Conservation (phyloP, 495 filamentous ascomycete species). For the Aspergillus leporis region DNA sequence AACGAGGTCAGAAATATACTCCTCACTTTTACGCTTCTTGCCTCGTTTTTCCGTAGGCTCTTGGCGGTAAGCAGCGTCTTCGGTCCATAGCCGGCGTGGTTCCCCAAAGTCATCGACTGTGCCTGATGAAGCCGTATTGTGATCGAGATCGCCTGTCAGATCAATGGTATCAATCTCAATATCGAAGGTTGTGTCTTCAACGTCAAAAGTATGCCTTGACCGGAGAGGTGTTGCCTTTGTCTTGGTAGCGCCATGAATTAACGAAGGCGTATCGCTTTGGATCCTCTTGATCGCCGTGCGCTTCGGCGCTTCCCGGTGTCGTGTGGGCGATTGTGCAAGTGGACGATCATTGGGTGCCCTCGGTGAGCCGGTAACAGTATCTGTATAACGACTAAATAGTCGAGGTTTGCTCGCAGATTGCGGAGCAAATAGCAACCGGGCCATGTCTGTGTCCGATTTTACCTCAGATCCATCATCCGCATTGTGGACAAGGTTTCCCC, state of each 20-base stretch:
- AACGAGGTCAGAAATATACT: conserved; percentile 54
- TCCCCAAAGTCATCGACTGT: conserved; percentile 53
- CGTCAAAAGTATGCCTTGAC: conserved; percentile 22
- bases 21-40: conserved; percentile 75
- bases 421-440: conserved; percentile 52
- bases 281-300: conserved; percentile 28
- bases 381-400: conserved; percentile 40
- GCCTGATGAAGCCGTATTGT: conserved; percentile 37
- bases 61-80: conserved; percentile 51
- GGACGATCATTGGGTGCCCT: conserved; percentile 15
- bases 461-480: conserved; percentile 28
- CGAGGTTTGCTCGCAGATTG: conserved; percentile 53
- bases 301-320: conserved; percentile 25
- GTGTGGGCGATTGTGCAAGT: conserved; percentile 23
- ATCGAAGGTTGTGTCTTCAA: conserved; percentile 24
- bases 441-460: conserved; percentile 51
- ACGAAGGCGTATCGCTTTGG: conserved; percentile 25
- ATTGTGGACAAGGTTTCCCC: conserved; percentile 13
- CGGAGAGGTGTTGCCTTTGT: conserved; percentile 25
- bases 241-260: conserved; percentile 20
- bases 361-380: conserved; percentile 19
- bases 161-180: conserved; percentile 64
- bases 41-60: conserved; percentile 50
- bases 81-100: conserved; percentile 57
- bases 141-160: conserved; percentile 61